A percentile compares a stretch with the other conserved stretches of the same genome.
Evolutionary conservation across 2,329 filamentous ascomycete species (phyloP).

Genomic region (Coniella lustricola): DNA sequence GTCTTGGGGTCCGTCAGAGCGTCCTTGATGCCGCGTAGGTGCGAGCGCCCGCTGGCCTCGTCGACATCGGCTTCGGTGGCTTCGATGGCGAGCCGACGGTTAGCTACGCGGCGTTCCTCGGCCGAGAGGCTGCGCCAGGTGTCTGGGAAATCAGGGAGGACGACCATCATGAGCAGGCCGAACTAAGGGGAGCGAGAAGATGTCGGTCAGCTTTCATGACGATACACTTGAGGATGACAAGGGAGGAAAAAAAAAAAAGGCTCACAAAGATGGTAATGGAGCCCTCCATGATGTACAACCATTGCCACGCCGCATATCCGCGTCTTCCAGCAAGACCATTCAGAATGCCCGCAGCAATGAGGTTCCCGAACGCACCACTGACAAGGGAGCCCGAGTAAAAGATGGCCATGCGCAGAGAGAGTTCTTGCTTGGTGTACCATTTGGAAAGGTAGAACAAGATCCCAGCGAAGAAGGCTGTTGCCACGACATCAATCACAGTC

Average conservation of each 20-base stretch:
- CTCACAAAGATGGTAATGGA: constrained; percentile 11
- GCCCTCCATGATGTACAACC: constrained; percentile 15
- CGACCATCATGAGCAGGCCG: constrained; percentile 6
- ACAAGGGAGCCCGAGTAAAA: constrained; percentile 13
- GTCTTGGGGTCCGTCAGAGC: constrained; percentile 15
- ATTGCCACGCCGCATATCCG: constrained; percentile 12
- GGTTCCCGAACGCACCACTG: constrained; percentile 13
- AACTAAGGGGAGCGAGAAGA: neutral
- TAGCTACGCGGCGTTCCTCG: constrained; percentile 14
- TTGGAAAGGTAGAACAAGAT: constrained; percentile 16
- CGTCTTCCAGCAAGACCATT: constrained; percentile 7
- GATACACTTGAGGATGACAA: too few relatives aligned
- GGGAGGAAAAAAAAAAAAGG: neutral
- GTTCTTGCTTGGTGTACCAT: constrained; percentile 15
- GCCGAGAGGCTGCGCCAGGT: constrained; percentile 11
- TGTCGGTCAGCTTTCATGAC: neutral
- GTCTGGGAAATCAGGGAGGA: constrained; percentile 15
- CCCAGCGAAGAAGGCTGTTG: constrained; percentile 34
- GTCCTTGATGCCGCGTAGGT: constrained; percentile 15
- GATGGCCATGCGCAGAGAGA: constrained; percentile 14
- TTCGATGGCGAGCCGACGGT: constrained; percentile 11
- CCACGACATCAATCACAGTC: too few relatives aligned
- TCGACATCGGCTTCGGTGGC: constrained; percentile 14
- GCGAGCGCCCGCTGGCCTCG: constrained; percentile 9
- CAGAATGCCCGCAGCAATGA: constrained; percentile 14